phyloP scores from a whole-genome alignment of 768 basidiomycete genomes.

The Auriscalpium vulgare region DNA sequence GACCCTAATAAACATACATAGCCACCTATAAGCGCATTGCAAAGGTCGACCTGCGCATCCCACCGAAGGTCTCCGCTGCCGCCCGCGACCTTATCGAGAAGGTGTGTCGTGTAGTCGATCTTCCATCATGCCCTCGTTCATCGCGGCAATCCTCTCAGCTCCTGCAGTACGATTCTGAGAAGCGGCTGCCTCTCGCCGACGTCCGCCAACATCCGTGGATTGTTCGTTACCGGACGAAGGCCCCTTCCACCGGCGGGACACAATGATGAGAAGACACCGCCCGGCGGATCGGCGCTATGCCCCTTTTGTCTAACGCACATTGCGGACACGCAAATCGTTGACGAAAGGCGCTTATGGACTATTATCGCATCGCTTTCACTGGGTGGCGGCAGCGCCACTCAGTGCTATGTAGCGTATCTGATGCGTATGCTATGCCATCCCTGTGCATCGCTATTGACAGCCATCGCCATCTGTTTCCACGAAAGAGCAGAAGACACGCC shows the following conservation, averaged over 20 bases:
- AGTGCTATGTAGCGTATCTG: too few species aligned
- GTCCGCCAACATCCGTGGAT: slow-evolving; percentile 40
- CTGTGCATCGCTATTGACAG: too few species aligned
- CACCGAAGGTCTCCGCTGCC: slow-evolving; percentile 32
- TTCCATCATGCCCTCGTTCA: not conserved
- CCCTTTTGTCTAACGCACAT: not conserved
- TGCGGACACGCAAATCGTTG: not conserved
- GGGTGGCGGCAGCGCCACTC: too few species aligned
- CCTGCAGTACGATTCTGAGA: slow-evolving; percentile 45
- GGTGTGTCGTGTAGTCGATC: slow-evolving; percentile 18
- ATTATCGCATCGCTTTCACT: too few species aligned
- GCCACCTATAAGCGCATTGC: slow-evolving; percentile 90
- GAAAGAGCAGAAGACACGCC: too few species aligned
- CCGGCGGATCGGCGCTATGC: not conserved
- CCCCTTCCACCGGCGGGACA: not conserved
- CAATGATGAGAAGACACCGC: not conserved
- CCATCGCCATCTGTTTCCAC: too few species aligned
- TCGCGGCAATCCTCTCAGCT: slow-evolving; percentile 42
- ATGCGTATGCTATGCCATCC: too few species aligned
- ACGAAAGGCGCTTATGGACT: not conserved
- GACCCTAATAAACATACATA: slow-evolving; percentile 21
- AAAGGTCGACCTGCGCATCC: slow-evolving; percentile 64
- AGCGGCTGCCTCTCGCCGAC: slow-evolving; percentile 36
- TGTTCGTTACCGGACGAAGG: slow-evolving; percentile 17
- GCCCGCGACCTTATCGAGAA: slow-evolving; percentile 39